These are phyloP conservation scores for Posidonia australis DNA, from an alignment of 106 monocot genomes.

Conservation along the genomic window DNA sequence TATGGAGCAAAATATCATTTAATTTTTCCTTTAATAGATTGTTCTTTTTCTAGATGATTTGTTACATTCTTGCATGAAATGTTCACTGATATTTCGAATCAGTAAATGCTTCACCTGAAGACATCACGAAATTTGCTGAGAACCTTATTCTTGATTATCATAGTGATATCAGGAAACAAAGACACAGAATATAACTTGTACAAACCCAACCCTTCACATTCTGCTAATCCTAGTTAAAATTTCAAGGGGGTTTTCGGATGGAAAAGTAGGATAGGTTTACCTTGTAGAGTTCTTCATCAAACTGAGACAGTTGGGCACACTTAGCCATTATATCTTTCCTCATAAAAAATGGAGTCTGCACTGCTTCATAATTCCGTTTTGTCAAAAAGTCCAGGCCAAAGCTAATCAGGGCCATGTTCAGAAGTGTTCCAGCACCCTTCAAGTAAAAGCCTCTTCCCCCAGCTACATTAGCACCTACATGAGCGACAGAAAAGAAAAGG, in stretches of 20 bases:
- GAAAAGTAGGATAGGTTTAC: conserved; percentile 22
- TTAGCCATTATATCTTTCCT: conserved; percentile 94
- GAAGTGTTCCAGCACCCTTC: conserved; percentile 66
- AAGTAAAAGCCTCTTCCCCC: conserved; percentile 95
- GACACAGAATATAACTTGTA: too few species aligned
- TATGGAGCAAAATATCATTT: too few species aligned
- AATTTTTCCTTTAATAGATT: neutral
- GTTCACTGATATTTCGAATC: too few species aligned
- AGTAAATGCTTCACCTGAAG: too few species aligned
- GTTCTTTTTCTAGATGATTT: neutral
- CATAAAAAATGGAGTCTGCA: conserved; percentile 99
- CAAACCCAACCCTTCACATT: too few species aligned
- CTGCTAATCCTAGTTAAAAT: too few species aligned
- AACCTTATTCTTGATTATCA: too few species aligned
- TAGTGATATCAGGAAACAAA: too few species aligned
- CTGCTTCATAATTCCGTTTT: conserved; percentile 47
- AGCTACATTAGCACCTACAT: conserved; percentile 70
- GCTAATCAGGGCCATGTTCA: conserved; percentile 75
- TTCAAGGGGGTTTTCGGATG: too few species aligned
- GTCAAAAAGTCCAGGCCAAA: conserved; percentile 67
- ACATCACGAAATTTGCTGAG: too few species aligned
- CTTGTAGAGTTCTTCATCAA: conserved; percentile 99
- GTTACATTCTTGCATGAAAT: too few species aligned
- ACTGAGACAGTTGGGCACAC: conserved; percentile 93
- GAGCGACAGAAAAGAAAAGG: neutral